Evolutionary conservation across 208 protist genomes (phyloP).

Genomic region (Giardia duodenalis): DNA sequence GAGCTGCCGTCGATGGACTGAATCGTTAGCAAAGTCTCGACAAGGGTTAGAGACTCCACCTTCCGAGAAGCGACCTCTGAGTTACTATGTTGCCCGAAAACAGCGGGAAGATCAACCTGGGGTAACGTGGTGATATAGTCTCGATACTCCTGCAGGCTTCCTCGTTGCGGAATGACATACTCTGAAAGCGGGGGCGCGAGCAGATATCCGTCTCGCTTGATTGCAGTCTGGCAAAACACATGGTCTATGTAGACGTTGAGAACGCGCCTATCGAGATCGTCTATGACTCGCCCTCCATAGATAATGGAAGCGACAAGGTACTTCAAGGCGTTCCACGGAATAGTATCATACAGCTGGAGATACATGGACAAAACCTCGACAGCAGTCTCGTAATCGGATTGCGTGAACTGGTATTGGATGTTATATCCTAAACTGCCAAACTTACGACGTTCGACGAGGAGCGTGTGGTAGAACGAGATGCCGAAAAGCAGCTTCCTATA

Average conservation of each 20-base stretch:
- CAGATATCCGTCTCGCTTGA: constrained; percentile 61
- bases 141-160: constrained; percentile 62
- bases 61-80: constrained; percentile 86
- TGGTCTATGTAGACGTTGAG: constrained; percentile 84
- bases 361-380: constrained; percentile 72
- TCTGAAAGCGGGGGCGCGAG: constrained; percentile 54
- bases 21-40: constrained; percentile 73
- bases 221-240: constrained; percentile 64
- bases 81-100: constrained; percentile 91
- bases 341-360: constrained; percentile 72
- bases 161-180: constrained; percentile 61
- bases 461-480: constrained; percentile 86
- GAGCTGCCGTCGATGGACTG: constrained; percentile 51
- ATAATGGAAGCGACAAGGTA: constrained; percentile 89
- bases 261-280: constrained; percentile 83
- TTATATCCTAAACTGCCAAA: constrained; percentile 91
- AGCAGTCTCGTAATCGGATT: constrained; percentile 73
- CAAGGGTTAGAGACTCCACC: constrained; percentile 63
- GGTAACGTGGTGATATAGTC: constrained; percentile 74
- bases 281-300: constrained; percentile 91
- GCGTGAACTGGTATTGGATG: constrained; percentile 91
- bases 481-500: constrained; percentile 84
- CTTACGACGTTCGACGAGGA: constrained; percentile 87
- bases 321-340: constrained; percentile 81
- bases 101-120: constrained; percentile 72